These are phyloP conservation scores for Cephalotrichum gorgonifer DNA, from an alignment of 2,329 filamentous ascomycete species.

Conservation along the genomic window DNA sequence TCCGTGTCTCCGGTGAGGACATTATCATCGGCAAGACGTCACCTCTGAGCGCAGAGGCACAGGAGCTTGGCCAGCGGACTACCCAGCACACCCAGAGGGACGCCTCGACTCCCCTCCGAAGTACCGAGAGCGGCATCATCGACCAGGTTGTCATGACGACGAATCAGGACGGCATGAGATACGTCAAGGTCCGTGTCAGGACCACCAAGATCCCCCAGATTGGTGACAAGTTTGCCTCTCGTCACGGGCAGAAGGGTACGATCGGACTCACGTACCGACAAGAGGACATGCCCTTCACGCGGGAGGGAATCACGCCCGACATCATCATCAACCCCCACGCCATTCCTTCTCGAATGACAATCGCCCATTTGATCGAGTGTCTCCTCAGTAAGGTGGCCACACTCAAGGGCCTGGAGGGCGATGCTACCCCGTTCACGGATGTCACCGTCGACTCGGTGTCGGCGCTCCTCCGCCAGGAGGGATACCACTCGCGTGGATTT, in stretches of 20 bases:
- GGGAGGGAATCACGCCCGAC: constrained; percentile 84
- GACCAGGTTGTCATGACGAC: constrained; percentile 91
- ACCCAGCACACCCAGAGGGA: constrained; percentile 88
- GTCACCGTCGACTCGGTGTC: constrained; percentile 94
- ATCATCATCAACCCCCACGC: constrained; percentile 99
- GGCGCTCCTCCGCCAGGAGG: constrained; percentile 72
- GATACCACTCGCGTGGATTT: constrained; percentile 94
- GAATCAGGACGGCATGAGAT: constrained; percentile 85
- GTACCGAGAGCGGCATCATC: constrained; percentile 93
- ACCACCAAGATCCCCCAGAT: constrained; percentile 98
- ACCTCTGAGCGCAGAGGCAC: constrained; percentile 82
- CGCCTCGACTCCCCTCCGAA: constrained; percentile 86
- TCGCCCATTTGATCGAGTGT: constrained; percentile 99
- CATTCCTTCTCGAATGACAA: constrained; percentile 99
- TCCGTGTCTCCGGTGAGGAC: constrained; percentile 92
- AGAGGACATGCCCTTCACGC: constrained; percentile 97
- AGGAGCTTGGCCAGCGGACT: constrained; percentile 87
- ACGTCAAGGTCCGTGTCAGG: constrained; percentile 93
- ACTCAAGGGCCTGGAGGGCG: constrained; percentile 87
- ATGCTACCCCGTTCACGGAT: constrained; percentile 95
- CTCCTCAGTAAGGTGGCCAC: constrained; percentile 92
- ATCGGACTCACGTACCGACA: constrained; percentile 97
- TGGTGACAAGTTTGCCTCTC: constrained; percentile 97
- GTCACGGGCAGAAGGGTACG: constrained; percentile 98
- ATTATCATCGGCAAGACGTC: constrained; percentile 99